Evolutionary conservation across 73 alveolate genomes (phyloP).

Genomic region (Effrenium voratum): DNA sequence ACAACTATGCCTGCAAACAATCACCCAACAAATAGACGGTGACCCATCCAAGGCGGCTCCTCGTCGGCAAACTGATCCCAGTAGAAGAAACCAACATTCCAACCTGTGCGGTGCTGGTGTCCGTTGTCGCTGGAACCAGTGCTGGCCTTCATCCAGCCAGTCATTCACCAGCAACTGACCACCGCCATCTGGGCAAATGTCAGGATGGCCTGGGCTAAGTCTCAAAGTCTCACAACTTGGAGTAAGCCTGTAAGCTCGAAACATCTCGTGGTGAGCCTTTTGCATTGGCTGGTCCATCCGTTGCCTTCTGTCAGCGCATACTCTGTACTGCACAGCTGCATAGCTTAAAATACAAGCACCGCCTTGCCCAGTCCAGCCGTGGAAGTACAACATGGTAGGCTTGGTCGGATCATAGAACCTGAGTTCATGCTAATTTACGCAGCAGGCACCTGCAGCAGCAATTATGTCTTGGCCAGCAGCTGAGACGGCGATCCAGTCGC

Average conservation of each 20-base stretch:
- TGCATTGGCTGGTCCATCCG: conserved; percentile 76
- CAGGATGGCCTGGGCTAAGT: conserved; percentile 62
- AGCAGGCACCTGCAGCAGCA: not conserved
- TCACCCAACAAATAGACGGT: no score
- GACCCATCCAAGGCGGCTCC: conserved; percentile 6
- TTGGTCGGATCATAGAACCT: conserved; percentile 85
- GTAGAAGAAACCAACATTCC: conserved; percentile 88
- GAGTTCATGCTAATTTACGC: not conserved
- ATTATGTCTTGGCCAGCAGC: not conserved
- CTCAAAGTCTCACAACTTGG: no score
- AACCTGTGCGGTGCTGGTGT: not conserved
- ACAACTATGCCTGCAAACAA: no score
- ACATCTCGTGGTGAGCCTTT: conserved; percentile 61
- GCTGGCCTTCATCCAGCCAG: conserved; percentile 73
- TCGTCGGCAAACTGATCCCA: conserved; percentile 90
- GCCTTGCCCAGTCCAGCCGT: conserved; percentile 93
- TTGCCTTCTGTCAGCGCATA: no score
- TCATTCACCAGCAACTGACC: conserved; percentile 66
- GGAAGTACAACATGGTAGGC: conserved; percentile 88
- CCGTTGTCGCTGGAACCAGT: not conserved
- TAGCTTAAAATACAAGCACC: not conserved
- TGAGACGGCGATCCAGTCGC: conserved; percentile 25
- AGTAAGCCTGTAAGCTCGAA: not conserved
- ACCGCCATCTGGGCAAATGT: conserved; percentile 82
- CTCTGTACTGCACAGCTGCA: no score